phyloP scores from a whole-genome alignment of 2,329 filamentous ascomycete species.

The Monosporascus sp. region DNA sequence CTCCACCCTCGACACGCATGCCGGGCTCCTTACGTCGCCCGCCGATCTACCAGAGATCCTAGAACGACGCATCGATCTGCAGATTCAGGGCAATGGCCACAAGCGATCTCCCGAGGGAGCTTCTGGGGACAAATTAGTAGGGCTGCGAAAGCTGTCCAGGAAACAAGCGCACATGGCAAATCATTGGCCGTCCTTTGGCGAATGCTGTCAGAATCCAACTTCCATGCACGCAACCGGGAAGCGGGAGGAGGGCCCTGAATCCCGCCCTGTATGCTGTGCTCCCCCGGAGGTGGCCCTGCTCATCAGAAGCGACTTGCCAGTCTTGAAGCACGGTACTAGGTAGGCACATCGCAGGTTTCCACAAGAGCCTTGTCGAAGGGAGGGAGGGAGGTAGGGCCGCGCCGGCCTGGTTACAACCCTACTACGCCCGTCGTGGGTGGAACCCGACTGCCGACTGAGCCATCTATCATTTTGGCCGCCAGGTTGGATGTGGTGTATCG shows the following conservation, averaged over 20 bases:
- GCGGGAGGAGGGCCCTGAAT: neutral
- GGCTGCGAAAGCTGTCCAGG: constrained; percentile 17
- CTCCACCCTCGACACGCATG: neutral
- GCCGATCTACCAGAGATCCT: constrained; percentile 20
- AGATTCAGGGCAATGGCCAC: constrained; percentile 15
- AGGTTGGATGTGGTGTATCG: neutral
- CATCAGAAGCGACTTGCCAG: neutral
- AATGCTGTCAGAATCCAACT: neutral
- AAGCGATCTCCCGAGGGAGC: constrained; percentile 15
- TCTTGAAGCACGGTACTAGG: neutral
- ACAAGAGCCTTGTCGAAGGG: neutral
- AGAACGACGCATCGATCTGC: constrained; percentile 19
- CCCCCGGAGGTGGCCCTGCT: neutral
- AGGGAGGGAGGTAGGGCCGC: neutral
- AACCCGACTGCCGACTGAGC: neutral
- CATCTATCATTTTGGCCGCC: neutral
- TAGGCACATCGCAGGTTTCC: neutral
- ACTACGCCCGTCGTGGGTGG: neutral
- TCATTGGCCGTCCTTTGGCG: neutral
- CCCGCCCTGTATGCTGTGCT: neutral
- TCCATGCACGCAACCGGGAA: neutral
- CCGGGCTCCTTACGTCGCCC: constrained; percentile 10
- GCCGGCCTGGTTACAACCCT: neutral
- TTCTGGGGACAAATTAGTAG: constrained; percentile 18
- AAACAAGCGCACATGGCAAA: constrained; percentile 9